Evolutionary conservation across 768 basidiomycete species (phyloP).

Genomic region (Scleroderma bovista): DNA sequence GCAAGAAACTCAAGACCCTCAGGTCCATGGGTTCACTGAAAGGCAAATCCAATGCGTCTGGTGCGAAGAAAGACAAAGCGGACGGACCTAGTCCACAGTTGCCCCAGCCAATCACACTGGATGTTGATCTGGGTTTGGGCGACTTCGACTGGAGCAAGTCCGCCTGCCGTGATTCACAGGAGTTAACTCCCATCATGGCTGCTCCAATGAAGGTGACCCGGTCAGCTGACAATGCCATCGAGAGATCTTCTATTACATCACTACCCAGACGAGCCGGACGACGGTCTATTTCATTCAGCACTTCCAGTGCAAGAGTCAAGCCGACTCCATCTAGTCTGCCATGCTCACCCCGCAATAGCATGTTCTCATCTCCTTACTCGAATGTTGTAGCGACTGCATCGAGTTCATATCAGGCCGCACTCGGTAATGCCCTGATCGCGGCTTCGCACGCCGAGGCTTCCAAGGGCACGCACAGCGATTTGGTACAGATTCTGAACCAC

Average conservation of each 20-base stretch:
- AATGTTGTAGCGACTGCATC: conserved; percentile 21
- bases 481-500: conserved; percentile 88
- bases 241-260: conserved; percentile 32
- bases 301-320: conserved; percentile 24
- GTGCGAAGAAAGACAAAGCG: conserved; percentile 29
- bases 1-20: conserved; percentile 62
- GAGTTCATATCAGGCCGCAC: conserved; percentile 48
- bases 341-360: conserved; percentile 47
- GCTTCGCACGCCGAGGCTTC: conserved; percentile 95
- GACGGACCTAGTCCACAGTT: conserved; percentile 46
- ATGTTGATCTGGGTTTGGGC: conserved; percentile 51
- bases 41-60: conserved; percentile 38
- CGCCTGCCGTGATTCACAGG: conserved; percentile 9
- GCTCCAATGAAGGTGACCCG: conserved; percentile 18
- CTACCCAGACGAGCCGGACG: conserved; percentile 49
- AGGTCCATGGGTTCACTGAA: conserved; percentile 81
- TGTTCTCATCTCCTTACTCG: conserved; percentile 25
- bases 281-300: conserved; percentile 65
- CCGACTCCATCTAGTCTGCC: conserved; percentile 46
- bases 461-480: conserved; percentile 85
- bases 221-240: conserved; percentile 23
- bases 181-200: conserved; percentile 13
- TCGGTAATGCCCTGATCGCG: conserved; percentile 88
- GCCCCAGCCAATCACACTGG: conserved; percentile 49
- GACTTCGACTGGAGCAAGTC: conserved; percentile 47